phyloP scores from a whole-genome alignment of 495 filamentous ascomycete genomes.

The Cercophora scortea region DNA sequence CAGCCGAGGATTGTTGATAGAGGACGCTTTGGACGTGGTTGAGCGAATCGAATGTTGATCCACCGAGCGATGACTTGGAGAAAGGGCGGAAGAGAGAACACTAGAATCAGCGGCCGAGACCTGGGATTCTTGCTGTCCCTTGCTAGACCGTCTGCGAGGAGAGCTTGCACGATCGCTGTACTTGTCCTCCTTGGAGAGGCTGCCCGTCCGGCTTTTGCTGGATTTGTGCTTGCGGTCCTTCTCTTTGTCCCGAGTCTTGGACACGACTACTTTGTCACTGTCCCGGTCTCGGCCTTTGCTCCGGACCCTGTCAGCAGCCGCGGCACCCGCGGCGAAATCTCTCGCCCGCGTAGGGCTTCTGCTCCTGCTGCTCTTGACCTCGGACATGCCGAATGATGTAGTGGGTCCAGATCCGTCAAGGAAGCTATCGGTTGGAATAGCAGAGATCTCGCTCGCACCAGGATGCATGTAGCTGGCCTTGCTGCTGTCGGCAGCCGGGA shows the following conservation, averaged over 20 bases:
- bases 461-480: conserved; percentile 52
- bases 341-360: conserved; percentile 29
- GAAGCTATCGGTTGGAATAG: conserved; percentile 86
- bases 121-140: conserved; percentile 52
- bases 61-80: conserved; percentile 59
- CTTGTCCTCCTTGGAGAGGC: conserved; percentile 53
- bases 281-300: conserved; percentile 32
- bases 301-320: conserved; percentile 42
- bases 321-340: conserved; percentile 27
- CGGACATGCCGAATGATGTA: conserved; percentile 20
- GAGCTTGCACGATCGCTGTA: conserved; percentile 42
- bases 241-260: conserved; percentile 24
- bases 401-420: conserved; percentile 54
- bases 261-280: conserved; percentile 16
- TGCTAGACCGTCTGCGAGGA: conserved; percentile 55
- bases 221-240: conserved; percentile 46
- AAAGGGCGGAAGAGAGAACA: conserved; percentile 63
- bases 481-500: conserved; percentile 47
- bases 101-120: conserved; percentile 64
- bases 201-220: conserved; percentile 50
- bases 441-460: conserved; percentile 76
- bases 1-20: conserved; percentile 91
- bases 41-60: conserved; percentile 72
- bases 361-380: conserved; percentile 24
- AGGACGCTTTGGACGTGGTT: conserved; percentile 66